These are phyloP conservation scores for Pseudogymnoascus pannorum DNA, from an alignment of 2,329 filamentous ascomycete species.

Conservation along the genomic window DNA sequence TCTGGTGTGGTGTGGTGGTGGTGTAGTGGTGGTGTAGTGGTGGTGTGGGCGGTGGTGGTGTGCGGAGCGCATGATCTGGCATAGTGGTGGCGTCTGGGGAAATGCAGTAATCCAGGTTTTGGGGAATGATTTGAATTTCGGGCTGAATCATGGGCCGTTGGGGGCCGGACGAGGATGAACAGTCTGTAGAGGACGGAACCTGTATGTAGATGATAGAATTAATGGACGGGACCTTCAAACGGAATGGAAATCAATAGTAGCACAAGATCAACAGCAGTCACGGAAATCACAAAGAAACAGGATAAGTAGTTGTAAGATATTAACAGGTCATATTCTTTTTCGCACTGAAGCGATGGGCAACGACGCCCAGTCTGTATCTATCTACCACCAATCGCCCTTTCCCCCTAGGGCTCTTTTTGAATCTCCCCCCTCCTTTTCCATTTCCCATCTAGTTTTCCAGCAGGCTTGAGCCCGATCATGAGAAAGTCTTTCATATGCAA, in stretches of 20 bases:
- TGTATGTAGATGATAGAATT: too few species aligned
- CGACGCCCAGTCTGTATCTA: neutral
- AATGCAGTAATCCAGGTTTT: neutral
- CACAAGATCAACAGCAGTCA: neutral
- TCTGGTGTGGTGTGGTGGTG: too few species aligned
- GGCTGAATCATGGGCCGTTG: neutral
- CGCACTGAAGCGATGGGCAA: neutral
- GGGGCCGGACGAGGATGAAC: neutral
- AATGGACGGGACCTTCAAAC: neutral
- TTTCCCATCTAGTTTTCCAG: conserved; percentile 4
- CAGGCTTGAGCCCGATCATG: neutral
- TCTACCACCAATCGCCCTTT: neutral
- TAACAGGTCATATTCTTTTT: neutral
- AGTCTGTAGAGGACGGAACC: neutral
- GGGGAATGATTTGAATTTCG: neutral
- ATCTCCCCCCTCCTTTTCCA: neutral
- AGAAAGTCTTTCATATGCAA: conserved; percentile 1
- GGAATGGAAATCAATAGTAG: neutral
- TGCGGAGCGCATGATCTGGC: neutral
- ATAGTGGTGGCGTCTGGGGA: neutral
- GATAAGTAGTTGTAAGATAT: neutral
- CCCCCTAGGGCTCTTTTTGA: neutral
- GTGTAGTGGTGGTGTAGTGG: too few species aligned
- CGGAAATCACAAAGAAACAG: too few species aligned
- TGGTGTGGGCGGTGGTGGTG: neutral